These are phyloP conservation scores for Neurospora pannonica DNA, from an alignment of 495 filamentous ascomycete genomes.

Conservation along the genomic window DNA sequence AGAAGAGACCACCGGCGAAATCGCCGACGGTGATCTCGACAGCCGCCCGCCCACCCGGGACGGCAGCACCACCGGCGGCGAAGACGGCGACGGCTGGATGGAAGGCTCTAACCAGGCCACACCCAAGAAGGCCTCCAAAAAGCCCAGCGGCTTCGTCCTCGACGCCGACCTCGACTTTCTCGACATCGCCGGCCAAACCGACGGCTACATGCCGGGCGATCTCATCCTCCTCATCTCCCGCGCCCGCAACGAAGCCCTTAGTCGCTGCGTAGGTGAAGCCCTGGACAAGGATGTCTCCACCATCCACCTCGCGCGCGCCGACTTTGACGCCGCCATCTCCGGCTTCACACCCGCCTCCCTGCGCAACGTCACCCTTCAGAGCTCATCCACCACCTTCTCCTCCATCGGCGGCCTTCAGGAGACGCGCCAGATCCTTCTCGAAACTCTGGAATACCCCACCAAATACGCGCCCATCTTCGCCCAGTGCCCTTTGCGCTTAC, in stretches of 20 bases:
- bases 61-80: slow-evolving; percentile 35
- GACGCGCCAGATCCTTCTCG: slow-evolving; percentile 77
- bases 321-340: slow-evolving; percentile 75
- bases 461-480: slow-evolving; percentile 98
- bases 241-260: slow-evolving; percentile 83
- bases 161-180: slow-evolving; percentile 78
- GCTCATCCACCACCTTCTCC: slow-evolving; percentile 71
- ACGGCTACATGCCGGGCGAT: slow-evolving; percentile 97
- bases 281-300: slow-evolving; percentile 16
- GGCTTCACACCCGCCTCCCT: slow-evolving; percentile 93
- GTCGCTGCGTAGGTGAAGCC: slow-evolving; percentile 52
- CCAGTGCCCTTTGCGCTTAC: slow-evolving; percentile 82
- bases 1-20: slow-evolving; percentile 16
- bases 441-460: slow-evolving; percentile 94
- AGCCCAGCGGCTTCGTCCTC: slow-evolving; percentile 54
- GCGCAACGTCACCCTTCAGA: slow-evolving; percentile 82
- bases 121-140: slow-evolving; percentile 9
- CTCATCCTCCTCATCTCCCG: slow-evolving; percentile 75
- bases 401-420: slow-evolving; percentile 82
- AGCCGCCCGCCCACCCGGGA: slow-evolving; percentile 46
- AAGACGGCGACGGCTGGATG: slow-evolving; percentile 59
- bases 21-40: slow-evolving; percentile 27
- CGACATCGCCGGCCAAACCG: slow-evolving; percentile 83
- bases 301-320: slow-evolving; percentile 54
- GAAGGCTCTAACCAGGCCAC: slow-evolving; percentile 40